Evolutionary conservation across 768 basidiomycete genomes (phyloP), one percentile per base, ranked within the genome.

Genomic region (Tricholoma sp.): DNA sequence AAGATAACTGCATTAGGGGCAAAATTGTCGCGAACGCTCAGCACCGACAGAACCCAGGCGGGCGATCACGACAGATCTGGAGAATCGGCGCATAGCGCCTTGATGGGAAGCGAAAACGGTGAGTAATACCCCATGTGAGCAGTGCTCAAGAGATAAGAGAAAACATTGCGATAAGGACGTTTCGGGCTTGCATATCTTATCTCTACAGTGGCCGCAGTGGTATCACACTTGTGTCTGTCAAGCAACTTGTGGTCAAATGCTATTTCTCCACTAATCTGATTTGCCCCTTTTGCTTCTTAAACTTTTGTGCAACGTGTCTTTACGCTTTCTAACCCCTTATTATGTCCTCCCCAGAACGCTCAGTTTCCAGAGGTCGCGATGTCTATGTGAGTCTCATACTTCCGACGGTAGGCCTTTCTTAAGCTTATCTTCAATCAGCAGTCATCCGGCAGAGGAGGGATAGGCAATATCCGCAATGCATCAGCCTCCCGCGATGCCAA

Each of bases 391-490:
- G 83, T 76, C 27, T n/a, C 22, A 41, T 19, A 18, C 24, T 34
- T 18, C 22, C 51, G 50, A 37, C 41, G 46, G 5, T 62, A 14
- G 32, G 29, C 34, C 46, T 50, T 22, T 14, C 21, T 52, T 57
- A 22, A n/a, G 22, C 58, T 55, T n/a, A 58, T 10, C 55, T 22
- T 24, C 18, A 5, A 5, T 31, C 55, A 83, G 80, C 70, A 73
- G 34, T 85, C 84, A 3, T 79, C 84, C 32, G 88, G 88, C 6
- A 77, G 88, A 57, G 88, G 88, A 5, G 88, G 88, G 8, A 19
- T 76, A 4, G 88, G 88, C 16, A 90, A 90, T 69, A 85, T 89
- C 58, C 79, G 81, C 57, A 72, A 63, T 21, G 56, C 79, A 24
- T 79, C 83, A 29, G 54, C 41, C 1, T 81, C 83, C 6, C 74